Conservation (phyloP, 2,329 filamentous ascomycete genomes). For the Diaporthe citri region DNA sequence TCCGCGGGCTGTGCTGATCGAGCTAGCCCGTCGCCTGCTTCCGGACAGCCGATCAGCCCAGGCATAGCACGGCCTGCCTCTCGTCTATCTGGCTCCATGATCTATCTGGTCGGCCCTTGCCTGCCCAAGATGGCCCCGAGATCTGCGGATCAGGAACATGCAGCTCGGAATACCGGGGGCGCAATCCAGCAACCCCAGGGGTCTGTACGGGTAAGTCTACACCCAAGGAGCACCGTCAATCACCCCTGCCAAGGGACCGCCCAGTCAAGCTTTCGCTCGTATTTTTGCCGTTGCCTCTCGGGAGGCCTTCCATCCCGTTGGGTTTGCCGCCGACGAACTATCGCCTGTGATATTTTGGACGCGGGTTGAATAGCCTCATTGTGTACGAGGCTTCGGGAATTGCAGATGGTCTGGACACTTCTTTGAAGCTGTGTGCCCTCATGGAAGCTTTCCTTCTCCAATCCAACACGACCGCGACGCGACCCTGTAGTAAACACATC, state of each 20-base stretch:
- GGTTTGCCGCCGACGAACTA: constrained; percentile 1
- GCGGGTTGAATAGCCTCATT: neutral
- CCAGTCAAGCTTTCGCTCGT: constrained; percentile 26
- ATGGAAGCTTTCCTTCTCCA: neutral
- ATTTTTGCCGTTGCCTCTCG: constrained; percentile 13
- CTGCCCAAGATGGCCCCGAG: constrained; percentile 27
- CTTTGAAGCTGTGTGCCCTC: neutral
- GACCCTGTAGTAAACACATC: neutral
- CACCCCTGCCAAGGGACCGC: constrained; percentile 19
- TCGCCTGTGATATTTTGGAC: neutral
- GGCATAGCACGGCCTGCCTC: constrained; percentile 24
- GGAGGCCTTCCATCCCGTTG: constrained; percentile 15
- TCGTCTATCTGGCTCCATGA: constrained; percentile 24
- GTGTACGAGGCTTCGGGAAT: constrained; percentile 8
- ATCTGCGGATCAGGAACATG: constrained; percentile 31
- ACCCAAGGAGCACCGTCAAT: neutral
- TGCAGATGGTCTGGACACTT: neutral
- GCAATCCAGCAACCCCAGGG: neutral
- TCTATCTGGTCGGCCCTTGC: constrained; percentile 25
- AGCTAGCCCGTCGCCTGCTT: constrained; percentile 26
- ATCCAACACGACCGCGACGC: no score
- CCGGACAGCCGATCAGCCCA: constrained; percentile 16
- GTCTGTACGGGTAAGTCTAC: neutral
- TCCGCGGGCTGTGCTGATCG: constrained; percentile 21
- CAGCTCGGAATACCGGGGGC: constrained; percentile 15